phyloP scores from a whole-genome alignment of 768 basidiomycete genomes.

The Leccinum rimulosum region DNA sequence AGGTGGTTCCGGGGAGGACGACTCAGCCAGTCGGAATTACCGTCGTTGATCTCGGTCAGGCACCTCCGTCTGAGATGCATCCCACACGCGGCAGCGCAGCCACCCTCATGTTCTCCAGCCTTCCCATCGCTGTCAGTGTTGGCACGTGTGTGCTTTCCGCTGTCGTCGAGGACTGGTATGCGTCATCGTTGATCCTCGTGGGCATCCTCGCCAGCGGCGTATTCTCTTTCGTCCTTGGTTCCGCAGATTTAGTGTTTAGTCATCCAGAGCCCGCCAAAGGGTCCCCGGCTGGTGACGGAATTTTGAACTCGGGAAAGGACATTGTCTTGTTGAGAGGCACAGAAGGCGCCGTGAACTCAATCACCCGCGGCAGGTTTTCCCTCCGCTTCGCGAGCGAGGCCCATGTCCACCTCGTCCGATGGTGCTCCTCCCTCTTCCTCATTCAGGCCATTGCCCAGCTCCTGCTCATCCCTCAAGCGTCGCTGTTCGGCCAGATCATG shows the following conservation, averaged over 20 bases:
- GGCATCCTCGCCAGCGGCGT: constrained; percentile 33
- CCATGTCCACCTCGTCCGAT: constrained; percentile 14
- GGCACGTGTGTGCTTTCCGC: constrained; percentile 21
- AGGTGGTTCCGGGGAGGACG: constrained; percentile 9
- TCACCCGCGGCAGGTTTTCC: constrained; percentile 22
- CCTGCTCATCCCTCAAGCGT: constrained; percentile 30
- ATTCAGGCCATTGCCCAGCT: constrained; percentile 29
- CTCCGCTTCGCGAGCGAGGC: constrained; percentile 19
- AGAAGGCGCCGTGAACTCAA: constrained; percentile 28
- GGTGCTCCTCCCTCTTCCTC: constrained; percentile 23
- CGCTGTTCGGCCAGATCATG: constrained; percentile 30
- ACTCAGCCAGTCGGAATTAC: constrained; percentile 11
- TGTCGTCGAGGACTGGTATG: constrained; percentile 24
- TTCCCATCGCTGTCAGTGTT: constrained; percentile 25
- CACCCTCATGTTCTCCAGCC: constrained; percentile 10
- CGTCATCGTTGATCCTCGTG: constrained; percentile 28
- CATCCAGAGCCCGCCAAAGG: constrained; percentile 25
- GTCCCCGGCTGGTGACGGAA: constrained; percentile 29
- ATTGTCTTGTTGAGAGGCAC: constrained; percentile 27
- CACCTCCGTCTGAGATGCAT: constrained; percentile 9
- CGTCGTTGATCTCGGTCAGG: constrained; percentile 9
- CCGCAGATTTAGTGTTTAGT: constrained; percentile 18
- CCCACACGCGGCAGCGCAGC: constrained; percentile 1
- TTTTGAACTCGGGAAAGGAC: constrained; percentile 17
- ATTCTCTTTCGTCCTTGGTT: constrained; percentile 26